Base-by-base conservation (phyloP, 1,284 basidiomycete species). In the Pyrrhoderma noxium region DNA sequence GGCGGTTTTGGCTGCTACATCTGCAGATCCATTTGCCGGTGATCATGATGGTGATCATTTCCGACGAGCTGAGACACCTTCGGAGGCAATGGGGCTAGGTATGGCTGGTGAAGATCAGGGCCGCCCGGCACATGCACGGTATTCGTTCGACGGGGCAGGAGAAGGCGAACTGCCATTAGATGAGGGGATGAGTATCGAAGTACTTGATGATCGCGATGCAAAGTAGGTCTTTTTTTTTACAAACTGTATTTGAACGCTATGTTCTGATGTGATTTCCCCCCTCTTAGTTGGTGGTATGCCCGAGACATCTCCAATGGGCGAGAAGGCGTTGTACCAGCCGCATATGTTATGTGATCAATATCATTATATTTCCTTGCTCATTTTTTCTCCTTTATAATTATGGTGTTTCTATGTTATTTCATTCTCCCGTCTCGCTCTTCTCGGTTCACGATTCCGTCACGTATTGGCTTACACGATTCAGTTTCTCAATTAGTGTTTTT, bases 271-370 rank as follows among this genome's bases (percentile, higher is more conserved):
- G 35, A 9, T 22, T n/a, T n/a, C n/a, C 47, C 58, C 16, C 48
- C 23, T 57, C 40, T 52, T 56, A 92, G 91, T 49, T 94, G 92
- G 91, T 94, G 91, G 91, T 93, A 89, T 62, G 89, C 86, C 51
- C 78, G 89, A 42, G 88, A 93, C 64, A 70, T 80, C 19, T 77
- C 76, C 49, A 83, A 83, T 47, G 87, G 89, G 14, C 76, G 73
- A 47, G 89, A 93, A 69, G 91, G 91, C 25, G 87, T 93, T 21
- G 87, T 94, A 47, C 91, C 91, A 4, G 87, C 89, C 46, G 83
- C 90, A 54, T 94, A 93, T 74, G 73, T 89, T 57, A 45, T 55
- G 45, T 54, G 48, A 61, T 47, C 23, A 51, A 53, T 40, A 16
- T 40, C 38, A 22, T 22, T 40, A 18, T 40, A n/a, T 40, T 22